phyloP scores from a whole-genome alignment of 768 basidiomycete genomes.

The Baorangia bicolor region DNA sequence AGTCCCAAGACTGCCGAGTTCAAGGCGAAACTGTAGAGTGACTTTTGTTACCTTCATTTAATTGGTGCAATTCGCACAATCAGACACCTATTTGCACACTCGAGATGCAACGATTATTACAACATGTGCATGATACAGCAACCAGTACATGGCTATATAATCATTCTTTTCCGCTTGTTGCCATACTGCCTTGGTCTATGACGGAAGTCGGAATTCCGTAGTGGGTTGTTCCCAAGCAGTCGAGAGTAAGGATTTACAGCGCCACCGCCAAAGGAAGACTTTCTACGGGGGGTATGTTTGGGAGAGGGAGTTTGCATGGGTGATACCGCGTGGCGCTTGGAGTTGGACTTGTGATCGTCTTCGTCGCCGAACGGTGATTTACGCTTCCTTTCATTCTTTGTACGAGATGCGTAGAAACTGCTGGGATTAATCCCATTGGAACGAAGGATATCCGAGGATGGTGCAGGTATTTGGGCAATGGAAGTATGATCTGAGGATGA shows the following conservation, averaged over 20 bases:
- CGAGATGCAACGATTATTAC: slow-evolving; percentile 1
- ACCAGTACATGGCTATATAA: slow-evolving; percentile 33
- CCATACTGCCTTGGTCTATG: slow-evolving; percentile 29
- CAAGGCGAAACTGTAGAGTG: slow-evolving; percentile 51
- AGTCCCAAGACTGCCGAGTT: slow-evolving; percentile 36
- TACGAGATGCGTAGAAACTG: slow-evolving; percentile 38
- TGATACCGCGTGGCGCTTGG: slow-evolving; percentile 20
- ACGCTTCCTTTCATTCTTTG: slow-evolving; percentile 37
- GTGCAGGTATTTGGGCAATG: slow-evolving; percentile 16
- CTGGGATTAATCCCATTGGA: slow-evolving; percentile 32
- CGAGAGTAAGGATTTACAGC: slow-evolving; percentile 37
- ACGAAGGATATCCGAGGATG: slow-evolving; percentile 20
- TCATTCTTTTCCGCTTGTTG: slow-evolving; percentile 35
- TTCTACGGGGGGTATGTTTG: slow-evolving; percentile 22
- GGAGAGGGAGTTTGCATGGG: slow-evolving; percentile 24
- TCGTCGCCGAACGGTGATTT: slow-evolving; percentile 38
- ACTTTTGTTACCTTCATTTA: neutral
- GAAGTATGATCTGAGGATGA: slow-evolving; percentile 31
- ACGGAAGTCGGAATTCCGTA: slow-evolving; percentile 26
- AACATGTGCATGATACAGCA: slow-evolving; percentile 9
- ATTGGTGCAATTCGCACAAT: neutral
- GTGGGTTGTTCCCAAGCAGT: slow-evolving; percentile 35
- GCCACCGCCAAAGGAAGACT: slow-evolving; percentile 32
- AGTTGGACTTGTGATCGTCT: slow-evolving; percentile 21
- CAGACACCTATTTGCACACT: neutral